Conservation (phyloP, 2,329 filamentous ascomycete genomes). For the Sordariomycetes sp. region DNA sequence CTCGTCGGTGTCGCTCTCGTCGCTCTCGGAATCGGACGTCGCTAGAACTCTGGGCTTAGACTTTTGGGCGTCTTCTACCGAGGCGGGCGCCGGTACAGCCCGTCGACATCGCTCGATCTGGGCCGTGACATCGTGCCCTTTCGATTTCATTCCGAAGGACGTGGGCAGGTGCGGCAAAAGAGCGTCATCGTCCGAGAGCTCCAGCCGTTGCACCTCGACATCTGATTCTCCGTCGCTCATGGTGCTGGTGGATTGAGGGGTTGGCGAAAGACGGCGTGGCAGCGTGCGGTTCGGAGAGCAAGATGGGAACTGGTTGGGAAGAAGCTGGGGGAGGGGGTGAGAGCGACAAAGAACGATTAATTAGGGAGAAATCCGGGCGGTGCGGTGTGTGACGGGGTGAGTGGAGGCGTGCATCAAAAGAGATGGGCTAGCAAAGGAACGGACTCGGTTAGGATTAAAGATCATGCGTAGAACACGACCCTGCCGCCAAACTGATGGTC, state of each 20-base stretch:
- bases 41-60: constrained; percentile 11
- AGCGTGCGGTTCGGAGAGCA: no score
- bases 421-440: no score
- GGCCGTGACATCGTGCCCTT: constrained; percentile 58
- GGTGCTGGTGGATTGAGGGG: background rate
- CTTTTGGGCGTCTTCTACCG: constrained; percentile 7
- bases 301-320: no score
- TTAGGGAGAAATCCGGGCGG: no score
- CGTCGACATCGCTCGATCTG: constrained; percentile 74
- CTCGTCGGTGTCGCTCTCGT: constrained; percentile 21
- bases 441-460: no score
- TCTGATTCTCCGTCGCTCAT: constrained; percentile 44
- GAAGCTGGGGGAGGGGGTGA: no score
- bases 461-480: no score
- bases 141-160: constrained; percentile 73
- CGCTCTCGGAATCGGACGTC: constrained; percentile 32
- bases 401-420: no score
- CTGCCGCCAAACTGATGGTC: no score
- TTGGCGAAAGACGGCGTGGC: no score
- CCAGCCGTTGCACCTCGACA: constrained; percentile 32
- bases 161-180: constrained; percentile 67
- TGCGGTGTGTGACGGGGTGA: no score
- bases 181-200: constrained; percentile 49
- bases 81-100: constrained; percentile 15
- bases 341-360: no score